Evolutionary conservation across 345 rosid genomes (phyloP), one percentile per base, ranked within the genome.

Genomic region (Pistacia atlantica): DNA sequence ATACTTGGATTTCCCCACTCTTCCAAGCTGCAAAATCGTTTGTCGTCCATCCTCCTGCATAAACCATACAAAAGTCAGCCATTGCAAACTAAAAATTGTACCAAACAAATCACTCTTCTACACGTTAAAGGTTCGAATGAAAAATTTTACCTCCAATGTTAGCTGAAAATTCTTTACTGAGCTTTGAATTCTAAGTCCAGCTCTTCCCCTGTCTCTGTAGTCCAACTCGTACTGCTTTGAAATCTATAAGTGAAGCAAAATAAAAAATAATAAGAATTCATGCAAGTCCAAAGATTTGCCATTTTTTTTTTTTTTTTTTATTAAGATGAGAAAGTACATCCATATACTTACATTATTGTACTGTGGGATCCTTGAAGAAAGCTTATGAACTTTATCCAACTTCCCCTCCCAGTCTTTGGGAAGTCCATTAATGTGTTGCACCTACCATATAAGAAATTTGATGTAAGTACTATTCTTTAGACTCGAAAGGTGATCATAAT

Each of bases 131-230:
- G 5, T 42, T 42, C 45, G 1, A 42, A 42, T 42, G 6, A 42
- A 4, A 42, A 42, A 3, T 4, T 14, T 42, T 80, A 95, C 99
- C 91, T 89, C 89, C 67, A 82, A 73, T 77, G 86, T 89, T 12
- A 95, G 88, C 92, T 95, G 97, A 87, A 93, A 95, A 84, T 95
- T 95, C 87, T 93, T 95, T 74, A 87, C 96, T 0, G 97, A 95
- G 77, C 87, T 86, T 80, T 88, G 90, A 73, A 89, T 87, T 83
- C 81, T 83, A 52, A 89, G 92, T 52, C 93, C 97, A 74, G 93
- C 81, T 86, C 96, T 86, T 78, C 91, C 97, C 66, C 87, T 86
- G 73, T 92, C 96, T 89, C 93, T 90, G 85, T 78, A 95, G 83
- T 89, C 98, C 76, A 93, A 77, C 76, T 95, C 99, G 13, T 89